Conservation (phyloP, 163 green algal genomes). For the Chlorella variabilis region DNA sequence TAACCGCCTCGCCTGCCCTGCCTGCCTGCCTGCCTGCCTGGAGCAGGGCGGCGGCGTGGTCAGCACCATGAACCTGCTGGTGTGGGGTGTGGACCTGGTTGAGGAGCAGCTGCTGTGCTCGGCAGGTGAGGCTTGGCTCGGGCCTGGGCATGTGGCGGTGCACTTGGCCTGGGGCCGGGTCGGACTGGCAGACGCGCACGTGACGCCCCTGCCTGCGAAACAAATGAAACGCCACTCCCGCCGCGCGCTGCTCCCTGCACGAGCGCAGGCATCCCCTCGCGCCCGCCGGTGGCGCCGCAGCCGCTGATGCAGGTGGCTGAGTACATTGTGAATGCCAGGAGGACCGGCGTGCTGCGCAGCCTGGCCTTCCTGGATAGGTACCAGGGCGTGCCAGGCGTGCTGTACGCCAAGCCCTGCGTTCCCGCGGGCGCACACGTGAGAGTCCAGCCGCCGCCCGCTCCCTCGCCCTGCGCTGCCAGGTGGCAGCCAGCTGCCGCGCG, state of each 20-base stretch:
- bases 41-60: conserved; percentile 56
- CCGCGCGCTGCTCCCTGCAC: too few relatives aligned
- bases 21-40: too few relatives aligned
- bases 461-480: neutral
- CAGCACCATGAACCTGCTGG: conserved; percentile 85
- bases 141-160: too few relatives aligned
- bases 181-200: too few relatives aligned
- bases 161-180: too few relatives aligned
- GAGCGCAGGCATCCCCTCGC: conserved; percentile 84
- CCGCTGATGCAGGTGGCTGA: conserved; percentile 85
- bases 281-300: conserved; percentile 67
- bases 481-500: too few relatives aligned
- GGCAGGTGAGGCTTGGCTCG: too few relatives aligned
- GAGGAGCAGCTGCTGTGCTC: conserved; percentile 87
- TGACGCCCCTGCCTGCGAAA: too few relatives aligned
- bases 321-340: conserved; percentile 88
- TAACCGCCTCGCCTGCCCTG: too few relatives aligned
- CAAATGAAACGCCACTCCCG: too few relatives aligned
- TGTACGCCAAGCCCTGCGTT: conserved; percentile 73
- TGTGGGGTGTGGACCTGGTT: conserved; percentile 94
- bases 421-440: too few relatives aligned
- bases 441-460: too few relatives aligned
- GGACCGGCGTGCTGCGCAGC: conserved; percentile 63
- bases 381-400: conserved; percentile 66
- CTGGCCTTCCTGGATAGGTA: conserved; percentile 65